Conservation (phyloP, 257 asterid genomes). For the Solanum gandarillasii region DNA sequence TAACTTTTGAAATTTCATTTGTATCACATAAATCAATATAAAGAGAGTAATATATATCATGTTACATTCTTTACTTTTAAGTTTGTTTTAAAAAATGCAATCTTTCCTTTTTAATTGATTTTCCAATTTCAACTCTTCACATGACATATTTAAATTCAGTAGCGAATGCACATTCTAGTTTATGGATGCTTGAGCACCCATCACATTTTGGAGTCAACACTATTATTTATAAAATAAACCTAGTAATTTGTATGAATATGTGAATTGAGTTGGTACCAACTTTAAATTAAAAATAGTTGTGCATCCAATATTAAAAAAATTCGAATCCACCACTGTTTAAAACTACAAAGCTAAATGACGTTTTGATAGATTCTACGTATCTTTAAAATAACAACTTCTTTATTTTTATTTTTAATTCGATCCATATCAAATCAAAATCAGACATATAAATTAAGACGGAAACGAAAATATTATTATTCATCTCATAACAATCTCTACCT, state of each 20-base stretch:
- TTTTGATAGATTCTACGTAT: rapidly evolving
- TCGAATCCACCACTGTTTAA: too few relatives aligned
- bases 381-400: too few relatives aligned
- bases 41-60: not conserved
- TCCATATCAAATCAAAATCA: not conserved
- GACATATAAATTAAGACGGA: not conserved
- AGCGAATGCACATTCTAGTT: not conserved
- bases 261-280: too few relatives aligned
- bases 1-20: not conserved
- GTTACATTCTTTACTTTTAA: not conserved
- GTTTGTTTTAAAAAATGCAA: not conserved
- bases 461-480: not conserved
- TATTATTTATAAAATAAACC: too few relatives aligned
- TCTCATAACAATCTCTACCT: not conserved
- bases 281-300: too few relatives aligned
- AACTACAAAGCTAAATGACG: too few relatives aligned
- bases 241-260: too few relatives aligned
- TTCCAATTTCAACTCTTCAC: too few relatives aligned
- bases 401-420: not conserved
- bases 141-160: too few relatives aligned
- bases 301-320: too few relatives aligned
- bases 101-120: too few relatives aligned
- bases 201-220: too few relatives aligned
- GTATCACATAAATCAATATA: not conserved
- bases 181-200: not conserved